Conservation (phyloP, 495 filamentous ascomycete species). For the Astrothelium macrocarpum region DNA sequence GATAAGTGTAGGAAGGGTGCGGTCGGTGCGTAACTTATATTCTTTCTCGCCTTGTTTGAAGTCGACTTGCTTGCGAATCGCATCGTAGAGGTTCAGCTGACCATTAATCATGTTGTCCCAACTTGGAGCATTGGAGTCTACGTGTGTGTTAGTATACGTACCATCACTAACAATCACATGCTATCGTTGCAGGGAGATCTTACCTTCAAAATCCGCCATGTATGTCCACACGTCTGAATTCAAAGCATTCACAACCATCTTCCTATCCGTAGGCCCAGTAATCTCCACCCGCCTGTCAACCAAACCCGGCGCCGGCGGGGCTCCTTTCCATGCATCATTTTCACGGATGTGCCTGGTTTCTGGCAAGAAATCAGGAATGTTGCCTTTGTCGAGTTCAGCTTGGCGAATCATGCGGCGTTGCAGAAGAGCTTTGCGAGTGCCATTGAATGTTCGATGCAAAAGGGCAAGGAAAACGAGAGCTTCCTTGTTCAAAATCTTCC, state of each 20-base stretch:
- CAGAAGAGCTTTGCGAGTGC: slow-evolving; percentile 77
- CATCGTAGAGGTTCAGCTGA: slow-evolving; percentile 97
- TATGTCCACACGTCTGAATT: slow-evolving; percentile 99
- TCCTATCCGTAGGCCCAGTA: slow-evolving; percentile 93
- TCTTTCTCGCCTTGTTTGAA: slow-evolving; percentile 93
- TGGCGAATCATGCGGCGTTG: slow-evolving; percentile 81
- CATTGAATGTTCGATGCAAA: slow-evolving; percentile 89
- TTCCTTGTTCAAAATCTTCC: slow-evolving; percentile 85
- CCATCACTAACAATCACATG: not conserved
- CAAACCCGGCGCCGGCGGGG: slow-evolving; percentile 83
- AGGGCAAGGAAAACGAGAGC: slow-evolving; percentile 89
- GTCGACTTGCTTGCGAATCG: slow-evolving; percentile 87
- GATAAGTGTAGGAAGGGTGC: slow-evolving; percentile 58
- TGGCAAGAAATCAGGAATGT: slow-evolving; percentile 88
- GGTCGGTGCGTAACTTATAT: slow-evolving; percentile 92
- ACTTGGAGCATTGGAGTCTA: slow-evolving; percentile 95
- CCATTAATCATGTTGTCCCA: slow-evolving; percentile 99
- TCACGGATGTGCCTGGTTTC: slow-evolving; percentile 96
- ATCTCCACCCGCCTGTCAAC: slow-evolving; percentile 97
- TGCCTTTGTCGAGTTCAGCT: slow-evolving; percentile 86
- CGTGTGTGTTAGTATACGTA: no score
- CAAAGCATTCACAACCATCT: slow-evolving; percentile 98
- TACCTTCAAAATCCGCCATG: slow-evolving; percentile 98
- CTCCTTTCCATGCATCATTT: slow-evolving; percentile 87
- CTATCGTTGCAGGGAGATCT: slow-evolving; percentile 9